These are phyloP conservation scores for Cyberlindnera galapagoensis DNA, from an alignment of 805 yeast species.

Conservation along the genomic window DNA sequence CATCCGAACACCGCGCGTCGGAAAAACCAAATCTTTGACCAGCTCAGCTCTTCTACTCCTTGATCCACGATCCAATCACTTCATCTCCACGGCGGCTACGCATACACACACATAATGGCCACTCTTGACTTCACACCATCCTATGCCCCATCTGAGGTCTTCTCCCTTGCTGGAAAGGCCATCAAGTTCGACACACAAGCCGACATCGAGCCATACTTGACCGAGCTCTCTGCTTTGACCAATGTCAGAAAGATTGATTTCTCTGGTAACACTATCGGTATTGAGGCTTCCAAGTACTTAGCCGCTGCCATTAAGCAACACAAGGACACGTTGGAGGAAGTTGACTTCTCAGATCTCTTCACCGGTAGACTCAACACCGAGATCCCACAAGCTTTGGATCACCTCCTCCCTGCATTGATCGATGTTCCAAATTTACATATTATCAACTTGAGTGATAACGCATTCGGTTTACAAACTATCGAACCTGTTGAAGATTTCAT, in stretches of 20 bases:
- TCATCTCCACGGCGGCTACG: no score
- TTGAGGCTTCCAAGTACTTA: conserved; percentile 73
- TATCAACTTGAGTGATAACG: conserved; percentile 87
- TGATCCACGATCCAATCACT: no score
- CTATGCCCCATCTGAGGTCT: conserved; percentile 41
- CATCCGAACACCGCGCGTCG: no score
- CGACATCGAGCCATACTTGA: conserved; percentile 68
- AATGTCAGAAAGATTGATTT: conserved; percentile 57
- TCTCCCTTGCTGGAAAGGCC: conserved; percentile 68
- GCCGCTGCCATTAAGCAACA: conserved; percentile 45
- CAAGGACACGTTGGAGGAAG: conserved; percentile 48
- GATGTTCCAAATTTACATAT: conserved; percentile 62
- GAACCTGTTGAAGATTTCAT: conserved; percentile 80
- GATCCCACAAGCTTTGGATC: conserved; percentile 76
- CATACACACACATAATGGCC: no score
- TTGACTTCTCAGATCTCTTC: conserved; percentile 86
- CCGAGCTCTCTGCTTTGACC: conserved; percentile 39
- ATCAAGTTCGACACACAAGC: conserved; percentile 64
- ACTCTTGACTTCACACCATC: conserved; percentile 32
- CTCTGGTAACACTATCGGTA: conserved; percentile 92
- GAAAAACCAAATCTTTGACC: no score
- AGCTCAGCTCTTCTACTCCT: no score
- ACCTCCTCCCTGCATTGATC: conserved; percentile 67
- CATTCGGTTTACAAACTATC: conserved; percentile 92
- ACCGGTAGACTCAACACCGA: conserved; percentile 94